phyloP scores from a whole-genome alignment of 2,329 filamentous ascomycete species.

The Rhynchosporium agropyri region DNA sequence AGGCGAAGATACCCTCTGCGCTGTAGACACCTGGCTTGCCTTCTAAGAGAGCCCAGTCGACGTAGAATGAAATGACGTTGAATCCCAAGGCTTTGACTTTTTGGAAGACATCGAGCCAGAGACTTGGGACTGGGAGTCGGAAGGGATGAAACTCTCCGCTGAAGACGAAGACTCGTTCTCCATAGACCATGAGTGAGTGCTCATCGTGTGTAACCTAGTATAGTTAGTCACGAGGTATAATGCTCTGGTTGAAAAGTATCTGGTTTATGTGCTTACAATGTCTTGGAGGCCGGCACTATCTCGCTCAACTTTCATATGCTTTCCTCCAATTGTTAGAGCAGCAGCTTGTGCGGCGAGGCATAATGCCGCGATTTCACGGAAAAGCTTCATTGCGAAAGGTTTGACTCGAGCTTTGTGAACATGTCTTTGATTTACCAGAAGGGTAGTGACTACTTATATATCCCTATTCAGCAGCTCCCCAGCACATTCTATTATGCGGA shows the following conservation, averaged over 20 bases:
- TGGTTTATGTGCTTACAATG: slow-evolving; percentile 48
- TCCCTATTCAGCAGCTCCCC: background rate
- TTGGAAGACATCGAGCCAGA: slow-evolving; percentile 76
- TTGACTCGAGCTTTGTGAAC: background rate
- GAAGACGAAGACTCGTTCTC: slow-evolving; percentile 64
- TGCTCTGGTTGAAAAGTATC: background rate
- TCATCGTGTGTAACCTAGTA: slow-evolving; percentile 62
- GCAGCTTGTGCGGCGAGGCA: slow-evolving; percentile 49
- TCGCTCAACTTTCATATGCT: slow-evolving; percentile 52
- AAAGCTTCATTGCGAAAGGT: slow-evolving; percentile 45
- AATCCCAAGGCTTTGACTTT: slow-evolving; percentile 83
- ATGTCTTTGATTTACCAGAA: background rate
- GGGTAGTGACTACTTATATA: slow-evolving; percentile 16
- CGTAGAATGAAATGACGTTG: slow-evolving; percentile 78
- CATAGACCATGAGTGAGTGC: slow-evolving; percentile 62
- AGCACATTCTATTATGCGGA: background rate
- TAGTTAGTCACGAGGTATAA: slow-evolving; percentile 1
- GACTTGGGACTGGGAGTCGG: slow-evolving; percentile 59
- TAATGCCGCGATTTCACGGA: slow-evolving; percentile 40
- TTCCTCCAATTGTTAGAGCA: slow-evolving; percentile 53
- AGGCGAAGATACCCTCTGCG: slow-evolving; percentile 71
- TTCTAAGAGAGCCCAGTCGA: slow-evolving; percentile 77
- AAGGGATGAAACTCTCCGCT: slow-evolving; percentile 67
- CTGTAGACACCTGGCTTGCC: slow-evolving; percentile 70
- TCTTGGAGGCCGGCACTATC: slow-evolving; percentile 56